These are phyloP conservation scores for Strobilomyces dryophilus DNA, from an alignment of 768 basidiomycete species.

Conservation along the genomic window DNA sequence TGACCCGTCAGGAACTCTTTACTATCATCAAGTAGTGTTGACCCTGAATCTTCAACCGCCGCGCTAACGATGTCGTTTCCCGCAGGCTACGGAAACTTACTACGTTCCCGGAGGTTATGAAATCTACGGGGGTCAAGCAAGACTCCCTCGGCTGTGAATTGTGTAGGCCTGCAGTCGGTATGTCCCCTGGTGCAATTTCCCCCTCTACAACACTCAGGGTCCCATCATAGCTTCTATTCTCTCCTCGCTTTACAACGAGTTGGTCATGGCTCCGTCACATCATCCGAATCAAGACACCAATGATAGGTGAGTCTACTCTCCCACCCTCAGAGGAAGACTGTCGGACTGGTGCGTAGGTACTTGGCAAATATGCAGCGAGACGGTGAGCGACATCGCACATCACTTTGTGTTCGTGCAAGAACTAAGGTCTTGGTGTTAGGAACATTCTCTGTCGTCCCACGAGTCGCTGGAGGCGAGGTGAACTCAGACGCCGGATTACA, in stretches of 20 bases:
- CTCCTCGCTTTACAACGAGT: conserved; percentile 56
- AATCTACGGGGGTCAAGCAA: conserved; percentile 41
- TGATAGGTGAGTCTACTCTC: conserved; percentile 33
- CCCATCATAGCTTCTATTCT: conserved; percentile 33
- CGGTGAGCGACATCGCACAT: conserved; percentile 28
- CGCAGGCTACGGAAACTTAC: conserved; percentile 51
- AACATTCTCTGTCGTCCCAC: conserved; percentile 69
- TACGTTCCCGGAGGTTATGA: conserved; percentile 54
- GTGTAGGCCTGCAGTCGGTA: conserved; percentile 67
- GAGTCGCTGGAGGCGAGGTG: conserved; percentile 66
- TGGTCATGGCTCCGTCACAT: conserved; percentile 57
- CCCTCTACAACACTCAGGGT: not conserved
- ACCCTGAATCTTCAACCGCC: not conserved
- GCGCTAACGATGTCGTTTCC: not conserved
- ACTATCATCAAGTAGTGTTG: conserved; percentile 45
- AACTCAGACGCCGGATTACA: not conserved
- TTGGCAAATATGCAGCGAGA: conserved; percentile 72
- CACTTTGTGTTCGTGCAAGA: not conserved
- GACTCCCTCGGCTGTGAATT: conserved; percentile 64
- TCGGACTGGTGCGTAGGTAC: conserved; percentile 33
- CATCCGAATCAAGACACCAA: conserved; percentile 73
- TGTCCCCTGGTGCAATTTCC: not conserved
- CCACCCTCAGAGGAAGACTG: not conserved
- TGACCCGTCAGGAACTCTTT: conserved; percentile 65
- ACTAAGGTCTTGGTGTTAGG: conserved; percentile 24